Base-by-base conservation (phyloP, 129 eudicot species). In the Lonicera japonica region DNA sequence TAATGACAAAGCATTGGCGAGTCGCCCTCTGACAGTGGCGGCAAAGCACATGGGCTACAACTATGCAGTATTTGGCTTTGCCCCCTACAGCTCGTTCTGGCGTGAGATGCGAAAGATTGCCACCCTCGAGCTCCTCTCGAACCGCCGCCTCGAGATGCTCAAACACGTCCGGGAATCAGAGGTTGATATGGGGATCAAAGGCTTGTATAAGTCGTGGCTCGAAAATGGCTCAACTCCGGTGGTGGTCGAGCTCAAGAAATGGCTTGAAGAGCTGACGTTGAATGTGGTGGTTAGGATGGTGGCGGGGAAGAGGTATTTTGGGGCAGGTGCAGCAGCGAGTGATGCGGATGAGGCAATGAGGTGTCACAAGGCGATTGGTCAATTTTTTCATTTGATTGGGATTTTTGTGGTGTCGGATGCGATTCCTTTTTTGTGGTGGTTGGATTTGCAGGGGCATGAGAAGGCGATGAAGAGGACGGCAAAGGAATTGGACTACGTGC, bases 31-130 rank as follows among this genome's bases (percentile, higher is more conserved):
- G 0, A 3, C 63, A 0, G 56, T 59, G n/a, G 66, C 17, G 4
- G 4, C 58, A 1, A 43, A 70, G 39, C 58, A 58, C 65, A 14
- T 76, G 65, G 76, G 61, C 18, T 76, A 52, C 47, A 70, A 70
- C 77, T 76, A 61, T 51, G 73, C 66, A 23, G 52, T 65, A 52
- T 60, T 76, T 10, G 68, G 77, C 8, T 22, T 65, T 8, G 20
- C 65, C 18, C 81, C 69, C 0, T 76, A 70, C n/a, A 70, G 81
- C 5, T 73, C 58, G 1, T 76, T 61, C 21, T 76, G 81, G 81
- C 59, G 77, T 0, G 22, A 76, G 24, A 5, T 76, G 16, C 68
- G 73, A 40, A 76, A 70, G 55, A 65, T 76, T 21, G 19, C 58
- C 46, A 65, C 48, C 6, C 66, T 45, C 13, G 73, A 76, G 43